Base-by-base conservation (phyloP, 139 green algal genomes). In the Penium margaritaceum region DNA sequence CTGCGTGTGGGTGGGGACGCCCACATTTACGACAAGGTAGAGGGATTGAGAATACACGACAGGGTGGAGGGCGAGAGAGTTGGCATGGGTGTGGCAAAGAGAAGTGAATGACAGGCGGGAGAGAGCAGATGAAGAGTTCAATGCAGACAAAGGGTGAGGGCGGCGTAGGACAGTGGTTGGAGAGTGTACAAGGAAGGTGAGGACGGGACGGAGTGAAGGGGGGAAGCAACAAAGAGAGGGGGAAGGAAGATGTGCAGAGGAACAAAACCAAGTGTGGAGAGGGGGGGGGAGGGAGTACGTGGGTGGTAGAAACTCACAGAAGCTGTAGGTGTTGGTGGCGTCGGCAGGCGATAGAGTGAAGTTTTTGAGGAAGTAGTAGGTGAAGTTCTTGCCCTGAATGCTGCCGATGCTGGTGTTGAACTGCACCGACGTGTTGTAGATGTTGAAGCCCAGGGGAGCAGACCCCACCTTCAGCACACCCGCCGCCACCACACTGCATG, bases 311-410 rank as follows among this genome's bases (percentile, higher is more conserved):
- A 64, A 3, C 27, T 36, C 30, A 76, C 68, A 30, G 19, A 70
- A 55, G 51, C 44, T 68, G 51, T 67, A 66, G 32, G 53, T 76
- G 15, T 34, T 44, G 33, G 57, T 30, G 34, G 60, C 19, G 24
- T 65, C 24, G 9, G 53, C 19, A 9, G 57, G 34, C 0, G 68
- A 54, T 33, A 76, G 68, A 19, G 37, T 69, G 51, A 76, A 76
- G 0, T 47, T 30, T 38, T 76, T 76, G 32, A 76, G 14, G 33
- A 76, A 76, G 60, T 76, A 76, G 2, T 34, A 30, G 29, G 68
- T 76, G 32, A 12, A 29, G 35, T n/a, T 69, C 27, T 53, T 76
- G 33, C 68, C 68, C 21, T 15, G 30, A 33, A 27, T 41, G 68
- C 39, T 76, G n/a, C 51, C 34, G 0, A 76, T 15, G 0, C 2